Evolutionary conservation across 192 early-diverging fungal species (phyloP).

Genomic region (Umbelopsis ramanniana): DNA sequence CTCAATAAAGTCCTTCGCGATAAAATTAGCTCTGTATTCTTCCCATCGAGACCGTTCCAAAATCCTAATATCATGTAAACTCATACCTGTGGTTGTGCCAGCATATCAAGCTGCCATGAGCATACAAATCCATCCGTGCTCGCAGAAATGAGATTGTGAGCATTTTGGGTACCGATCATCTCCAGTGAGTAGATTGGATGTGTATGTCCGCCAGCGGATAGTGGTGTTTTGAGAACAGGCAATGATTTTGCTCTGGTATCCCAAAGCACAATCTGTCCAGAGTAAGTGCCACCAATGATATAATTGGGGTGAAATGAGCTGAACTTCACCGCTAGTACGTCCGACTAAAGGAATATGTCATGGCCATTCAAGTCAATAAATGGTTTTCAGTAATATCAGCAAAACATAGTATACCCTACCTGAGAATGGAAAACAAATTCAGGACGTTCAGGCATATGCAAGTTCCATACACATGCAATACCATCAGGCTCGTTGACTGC

Average conservation of each 20-base stretch:
- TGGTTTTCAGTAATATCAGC: not conserved
- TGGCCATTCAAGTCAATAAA: not conserved
- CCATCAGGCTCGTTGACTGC: slow-evolving; percentile 93
- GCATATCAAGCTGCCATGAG: slow-evolving; percentile 97
- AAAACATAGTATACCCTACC: slow-evolving; percentile 38
- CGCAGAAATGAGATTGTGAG: slow-evolving; percentile 89
- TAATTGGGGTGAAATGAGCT: slow-evolving; percentile 93
- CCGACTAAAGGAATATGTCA: slow-evolving; percentile 57
- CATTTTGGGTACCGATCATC: slow-evolving; percentile 94
- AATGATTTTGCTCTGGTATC: slow-evolving; percentile 90
- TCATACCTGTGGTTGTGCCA: slow-evolving; percentile 87
- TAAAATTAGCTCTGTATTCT: not conserved
- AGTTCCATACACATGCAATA: slow-evolving; percentile 93
- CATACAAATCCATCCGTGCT: slow-evolving; percentile 97
- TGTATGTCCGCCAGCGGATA: slow-evolving; percentile 92
- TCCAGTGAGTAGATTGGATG: slow-evolving; percentile 93
- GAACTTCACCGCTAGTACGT: slow-evolving; percentile 86
- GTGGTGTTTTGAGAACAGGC: slow-evolving; percentile 92
- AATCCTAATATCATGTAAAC: slow-evolving; percentile 4
- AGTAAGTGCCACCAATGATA: slow-evolving; percentile 95
- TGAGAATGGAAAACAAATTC: slow-evolving; percentile 95
- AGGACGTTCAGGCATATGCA: slow-evolving; percentile 83
- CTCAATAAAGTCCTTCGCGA: slow-evolving; percentile 76
- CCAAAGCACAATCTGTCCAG: slow-evolving; percentile 98
- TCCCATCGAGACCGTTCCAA: not conserved